These are phyloP conservation scores for Fusarium algeriense DNA, from an alignment of 2,329 filamentous ascomycete species.

Conservation along the genomic window DNA sequence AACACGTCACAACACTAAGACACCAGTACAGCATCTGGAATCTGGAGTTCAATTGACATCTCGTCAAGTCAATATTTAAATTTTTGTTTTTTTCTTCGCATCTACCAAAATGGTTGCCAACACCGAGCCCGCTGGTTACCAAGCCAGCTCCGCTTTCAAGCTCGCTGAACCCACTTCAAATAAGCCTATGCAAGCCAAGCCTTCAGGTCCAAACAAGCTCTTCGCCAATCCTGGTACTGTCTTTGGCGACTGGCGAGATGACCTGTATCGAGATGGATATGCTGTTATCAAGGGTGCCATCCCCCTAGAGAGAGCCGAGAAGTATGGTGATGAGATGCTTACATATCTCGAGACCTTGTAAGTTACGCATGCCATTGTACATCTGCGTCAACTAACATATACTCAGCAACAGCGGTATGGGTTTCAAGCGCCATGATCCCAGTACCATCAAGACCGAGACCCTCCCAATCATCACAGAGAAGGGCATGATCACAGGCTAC, in stretches of 20 bases:
- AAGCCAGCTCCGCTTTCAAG: neutral
- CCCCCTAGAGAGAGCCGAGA: neutral
- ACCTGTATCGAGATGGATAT: slow-evolving; percentile 5
- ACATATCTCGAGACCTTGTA: slow-evolving; percentile 14
- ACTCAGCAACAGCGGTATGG: slow-evolving; percentile 5
- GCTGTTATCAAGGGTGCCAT: slow-evolving; percentile 11
- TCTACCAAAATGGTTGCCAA: slow-evolving; percentile 2
- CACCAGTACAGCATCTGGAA: neutral
- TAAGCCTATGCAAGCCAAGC: slow-evolving; percentile 17
- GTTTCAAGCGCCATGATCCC: slow-evolving; percentile 6
- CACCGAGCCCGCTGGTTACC: slow-evolving; percentile 1
- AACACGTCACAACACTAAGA: neutral
- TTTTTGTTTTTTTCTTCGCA: rapidly evolving
- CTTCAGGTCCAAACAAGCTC: slow-evolving; percentile 13
- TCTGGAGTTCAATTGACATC: rapidly evolving
- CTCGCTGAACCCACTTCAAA: neutral
- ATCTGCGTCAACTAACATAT: rapidly evolving
- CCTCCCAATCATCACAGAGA: slow-evolving; percentile 2
- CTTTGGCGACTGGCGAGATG: slow-evolving; percentile 20
- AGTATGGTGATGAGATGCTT: slow-evolving; percentile 3
- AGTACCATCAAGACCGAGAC: slow-evolving; percentile 5
- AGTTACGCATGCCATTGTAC: rapidly evolving
- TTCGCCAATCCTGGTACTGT: neutral
- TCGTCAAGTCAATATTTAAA: neutral
- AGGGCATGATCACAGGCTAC: slow-evolving; percentile 21